phyloP scores from a whole-genome alignment of 1,284 basidiomycete genomes.

The Sporisorium graminicola region DNA sequence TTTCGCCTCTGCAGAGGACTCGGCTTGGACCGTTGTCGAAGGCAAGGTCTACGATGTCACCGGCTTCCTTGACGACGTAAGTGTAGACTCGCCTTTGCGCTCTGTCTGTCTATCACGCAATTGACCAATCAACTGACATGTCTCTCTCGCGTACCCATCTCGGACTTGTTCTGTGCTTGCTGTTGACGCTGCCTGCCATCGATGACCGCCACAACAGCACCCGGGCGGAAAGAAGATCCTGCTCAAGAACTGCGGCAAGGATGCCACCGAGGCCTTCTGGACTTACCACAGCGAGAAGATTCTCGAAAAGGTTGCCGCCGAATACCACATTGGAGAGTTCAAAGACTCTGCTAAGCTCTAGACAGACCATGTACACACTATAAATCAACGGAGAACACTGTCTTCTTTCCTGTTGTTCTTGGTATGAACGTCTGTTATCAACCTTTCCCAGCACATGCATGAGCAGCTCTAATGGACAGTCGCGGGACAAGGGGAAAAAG shows the following conservation, averaged over 20 bases:
- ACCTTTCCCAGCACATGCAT: not conserved
- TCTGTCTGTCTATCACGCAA: not conserved
- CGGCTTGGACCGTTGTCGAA: conserved; percentile 67
- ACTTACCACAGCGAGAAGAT: conserved; percentile 67
- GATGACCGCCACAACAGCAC: conserved; percentile 43
- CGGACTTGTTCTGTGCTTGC: not conserved
- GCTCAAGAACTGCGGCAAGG: conserved; percentile 67
- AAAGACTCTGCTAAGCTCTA: conserved; percentile 62
- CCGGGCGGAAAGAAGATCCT: conserved; percentile 69
- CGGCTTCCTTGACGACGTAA: conserved; percentile 67
- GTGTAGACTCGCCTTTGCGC: not conserved
- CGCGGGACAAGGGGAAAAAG: not conserved
- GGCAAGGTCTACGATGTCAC: conserved; percentile 69
- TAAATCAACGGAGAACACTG: conserved; percentile 15
- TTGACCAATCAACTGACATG: not conserved
- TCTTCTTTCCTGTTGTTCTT: not conserved
- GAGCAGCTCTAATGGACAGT: not conserved
- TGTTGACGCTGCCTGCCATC: too few species aligned
- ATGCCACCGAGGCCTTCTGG: conserved; percentile 67
- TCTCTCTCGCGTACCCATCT: not conserved
- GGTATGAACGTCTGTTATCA: not conserved
- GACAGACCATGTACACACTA: not conserved
- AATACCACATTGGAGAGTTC: conserved; percentile 64
- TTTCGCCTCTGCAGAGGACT: conserved; percentile 50
- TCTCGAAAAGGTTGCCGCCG: conserved; percentile 57